These are phyloP conservation scores for Lachnellula cervina DNA, from an alignment of 2,329 filamentous ascomycete species.

Conservation along the genomic window DNA sequence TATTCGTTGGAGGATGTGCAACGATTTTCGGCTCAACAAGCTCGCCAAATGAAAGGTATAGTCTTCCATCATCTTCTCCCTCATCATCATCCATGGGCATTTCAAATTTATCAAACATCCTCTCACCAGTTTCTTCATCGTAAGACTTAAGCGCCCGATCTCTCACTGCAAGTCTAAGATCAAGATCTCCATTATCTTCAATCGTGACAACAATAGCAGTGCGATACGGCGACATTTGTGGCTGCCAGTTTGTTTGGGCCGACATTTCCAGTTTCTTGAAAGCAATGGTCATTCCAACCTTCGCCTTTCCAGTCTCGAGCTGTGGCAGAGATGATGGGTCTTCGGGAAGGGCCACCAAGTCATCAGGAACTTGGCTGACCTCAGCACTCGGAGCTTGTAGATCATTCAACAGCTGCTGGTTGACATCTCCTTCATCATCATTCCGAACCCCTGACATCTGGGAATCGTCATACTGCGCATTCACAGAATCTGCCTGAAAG, in stretches of 20 bases:
- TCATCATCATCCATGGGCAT: conserved; percentile 57
- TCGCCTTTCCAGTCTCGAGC: conserved; percentile 45
- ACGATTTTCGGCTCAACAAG: conserved; percentile 66
- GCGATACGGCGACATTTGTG: conserved; percentile 54
- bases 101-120: conserved; percentile 75
- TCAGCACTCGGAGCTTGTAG: conserved; percentile 22
- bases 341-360: conserved; percentile 58
- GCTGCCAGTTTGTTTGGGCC: conserved; percentile 60
- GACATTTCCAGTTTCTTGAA: conserved; percentile 63
- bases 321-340: conserved; percentile 50
- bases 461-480: conserved; percentile 22
- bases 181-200: conserved; percentile 48
- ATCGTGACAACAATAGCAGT: conserved; percentile 62
- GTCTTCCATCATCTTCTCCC: conserved; percentile 53
- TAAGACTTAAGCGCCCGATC: conserved; percentile 58
- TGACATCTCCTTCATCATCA: conserved; percentile 30
- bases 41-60: conserved; percentile 55
- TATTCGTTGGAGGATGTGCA: conserved; percentile 35
- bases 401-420: conserved; percentile 25
- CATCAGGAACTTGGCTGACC: conserved; percentile 48
- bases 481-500: conserved; percentile 30
- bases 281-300: conserved; percentile 59
- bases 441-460: conserved; percentile 17
- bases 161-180: conserved; percentile 62
- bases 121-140: conserved; percentile 63